These are phyloP conservation scores for Aspergillus wentii DNA, from an alignment of 495 filamentous ascomycete genomes.

Conservation along the genomic window DNA sequence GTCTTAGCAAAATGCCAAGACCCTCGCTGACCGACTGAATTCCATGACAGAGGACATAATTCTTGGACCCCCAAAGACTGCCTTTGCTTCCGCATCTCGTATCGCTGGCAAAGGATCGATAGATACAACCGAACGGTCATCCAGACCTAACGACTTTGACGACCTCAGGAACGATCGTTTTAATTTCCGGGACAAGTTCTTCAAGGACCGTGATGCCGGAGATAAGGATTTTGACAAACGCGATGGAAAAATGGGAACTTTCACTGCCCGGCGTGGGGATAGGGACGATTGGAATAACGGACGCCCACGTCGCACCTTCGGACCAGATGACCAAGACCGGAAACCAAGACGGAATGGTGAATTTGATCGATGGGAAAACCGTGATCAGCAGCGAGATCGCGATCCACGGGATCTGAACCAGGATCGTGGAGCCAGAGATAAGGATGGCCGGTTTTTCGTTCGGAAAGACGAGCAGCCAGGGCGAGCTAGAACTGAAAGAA, in stretches of 20 bases:
- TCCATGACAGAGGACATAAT: slow-evolving; percentile 73
- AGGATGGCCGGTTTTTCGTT: slow-evolving; percentile 41
- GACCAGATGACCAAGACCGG: slow-evolving; percentile 51
- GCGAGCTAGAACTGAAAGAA: slow-evolving; percentile 48
- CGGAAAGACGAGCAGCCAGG: slow-evolving; percentile 43
- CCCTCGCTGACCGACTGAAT: slow-evolving; percentile 12
- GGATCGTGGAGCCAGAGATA: slow-evolving; percentile 35
- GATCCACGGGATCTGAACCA: slow-evolving; percentile 44
- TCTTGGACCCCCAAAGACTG: slow-evolving; percentile 81
- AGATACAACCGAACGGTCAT: slow-evolving; percentile 40
- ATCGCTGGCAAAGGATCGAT: slow-evolving; percentile 49
- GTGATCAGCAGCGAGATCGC: slow-evolving; percentile 42
- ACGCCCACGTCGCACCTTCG: slow-evolving; percentile 48
- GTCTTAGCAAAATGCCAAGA: slow-evolving; percentile 8
- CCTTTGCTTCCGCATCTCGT: slow-evolving; percentile 78
- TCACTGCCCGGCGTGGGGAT: slow-evolving; percentile 44
- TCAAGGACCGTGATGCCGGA: slow-evolving; percentile 40
- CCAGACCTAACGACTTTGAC: slow-evolving; percentile 44
- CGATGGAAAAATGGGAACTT: slow-evolving; percentile 29
- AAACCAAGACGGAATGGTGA: slow-evolving; percentile 57
- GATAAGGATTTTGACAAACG: slow-evolving; percentile 42
- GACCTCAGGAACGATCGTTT: slow-evolving; percentile 54
- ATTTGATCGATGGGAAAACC: slow-evolving; percentile 50
- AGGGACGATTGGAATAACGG: slow-evolving; percentile 56
- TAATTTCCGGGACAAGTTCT: slow-evolving; percentile 52